Conservation (phyloP, 139 green algal genomes). For the Asterochloris sp. region DNA sequence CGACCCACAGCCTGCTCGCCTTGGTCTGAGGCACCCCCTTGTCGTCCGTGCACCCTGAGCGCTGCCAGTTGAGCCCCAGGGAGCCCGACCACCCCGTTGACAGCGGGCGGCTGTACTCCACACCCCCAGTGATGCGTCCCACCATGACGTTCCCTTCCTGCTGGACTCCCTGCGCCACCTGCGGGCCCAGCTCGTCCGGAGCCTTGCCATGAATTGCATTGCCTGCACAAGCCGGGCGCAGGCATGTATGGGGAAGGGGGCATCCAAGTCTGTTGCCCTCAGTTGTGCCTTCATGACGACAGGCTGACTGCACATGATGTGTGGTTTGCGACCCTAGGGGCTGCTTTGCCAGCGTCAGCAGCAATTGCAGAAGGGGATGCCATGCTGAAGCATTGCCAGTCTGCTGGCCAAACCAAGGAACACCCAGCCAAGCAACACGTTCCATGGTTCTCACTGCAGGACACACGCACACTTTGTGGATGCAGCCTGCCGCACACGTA, state of each 20-base stretch:
- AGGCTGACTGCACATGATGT: too few species aligned
- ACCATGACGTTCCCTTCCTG: conserved; percentile 51
- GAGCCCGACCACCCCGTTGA: conserved; percentile 57
- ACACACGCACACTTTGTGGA: neutral
- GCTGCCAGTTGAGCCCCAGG: conserved; percentile 57
- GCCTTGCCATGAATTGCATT: conserved; percentile 37
- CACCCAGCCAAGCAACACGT: neutral
- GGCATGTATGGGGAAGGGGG: too few species aligned
- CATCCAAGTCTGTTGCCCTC: too few species aligned
- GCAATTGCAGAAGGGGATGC: too few species aligned
- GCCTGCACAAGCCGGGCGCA: neutral
- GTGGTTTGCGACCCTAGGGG: too few species aligned
- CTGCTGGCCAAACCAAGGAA: neutral
- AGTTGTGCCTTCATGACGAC: too few species aligned
- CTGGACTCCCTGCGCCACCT: neutral
- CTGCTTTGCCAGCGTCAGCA: too few species aligned
- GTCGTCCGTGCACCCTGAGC: conserved; percentile 72
- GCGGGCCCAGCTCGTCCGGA: conserved; percentile 33
- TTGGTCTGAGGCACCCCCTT: conserved; percentile 42
- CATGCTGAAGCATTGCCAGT: neutral
- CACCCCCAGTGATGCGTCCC: conserved; percentile 46
- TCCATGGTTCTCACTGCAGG: neutral
- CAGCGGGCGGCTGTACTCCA: conserved; percentile 62
- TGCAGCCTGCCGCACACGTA: conserved; percentile 26
- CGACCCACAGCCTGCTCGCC: neutral